Evolutionary conservation across 1,139 yeast genomes (phyloP), one percentile per base, ranked within the genome.

Genomic region (Pichia sp.): DNA sequence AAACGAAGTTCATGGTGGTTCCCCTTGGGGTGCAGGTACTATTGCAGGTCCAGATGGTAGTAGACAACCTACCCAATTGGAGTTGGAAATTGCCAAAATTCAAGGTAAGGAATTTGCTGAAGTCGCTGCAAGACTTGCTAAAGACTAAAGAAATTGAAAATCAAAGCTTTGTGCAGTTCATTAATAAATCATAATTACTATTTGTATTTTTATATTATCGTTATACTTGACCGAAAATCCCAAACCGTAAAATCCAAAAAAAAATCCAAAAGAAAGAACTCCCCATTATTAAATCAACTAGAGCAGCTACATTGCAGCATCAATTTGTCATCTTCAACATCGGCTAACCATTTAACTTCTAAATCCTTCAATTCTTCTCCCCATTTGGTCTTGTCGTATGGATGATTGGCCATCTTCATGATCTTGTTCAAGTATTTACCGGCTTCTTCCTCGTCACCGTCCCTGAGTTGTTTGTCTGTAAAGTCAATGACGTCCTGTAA

Each of bases 21-120:
- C 87, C 39, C 76, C 94, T 42, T 83, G 88, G 86, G 94, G 94
- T 60, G 85, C 94, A 35, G 93, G 93, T 52, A 67, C 88, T 38
- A 68, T 69, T 51, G 87, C 94, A 27, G 87, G 76, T 47, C 71
- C 71, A 35, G 88, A 80, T 52, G 94, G 93, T 47, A 74, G 84
- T 11, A 76, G 93, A 68, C 67, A 67, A 55, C 83, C 88, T 39
- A 54, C 75, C 39, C 69, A 66, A 29, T 64, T 79, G 45, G 94
- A 83, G 63, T 63, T 72, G 53, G 70, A 71, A 47, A 52, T 83
- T 47, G 87, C 77, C 31, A 51, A 55, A 38, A 63, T 62, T 47
- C 91, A 81, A 63, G 91, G 88, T 53, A 60, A 66, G 49, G 53
- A 66, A 39, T 80, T 79, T 67, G 73, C 66, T 62, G 66, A 69